These are phyloP conservation scores for Paraphaeosphaeria sporulosa DNA, from an alignment of 2,329 filamentous ascomycete species.

Conservation along the genomic window DNA sequence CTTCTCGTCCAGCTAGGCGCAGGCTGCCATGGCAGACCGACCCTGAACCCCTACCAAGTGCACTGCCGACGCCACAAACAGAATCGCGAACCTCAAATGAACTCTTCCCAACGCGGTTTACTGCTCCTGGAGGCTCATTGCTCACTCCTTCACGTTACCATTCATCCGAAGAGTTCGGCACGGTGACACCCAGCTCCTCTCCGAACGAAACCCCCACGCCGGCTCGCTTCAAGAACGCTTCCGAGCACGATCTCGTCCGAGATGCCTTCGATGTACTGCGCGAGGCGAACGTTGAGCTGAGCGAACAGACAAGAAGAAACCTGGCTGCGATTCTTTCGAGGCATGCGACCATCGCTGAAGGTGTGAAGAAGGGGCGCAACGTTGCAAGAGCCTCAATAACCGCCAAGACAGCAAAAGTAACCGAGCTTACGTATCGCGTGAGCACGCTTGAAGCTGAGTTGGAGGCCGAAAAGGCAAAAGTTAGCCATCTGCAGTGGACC, in stretches of 20 bases:
- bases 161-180: conserved; percentile 17
- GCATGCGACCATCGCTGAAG: conserved; percentile 66
- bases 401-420: conserved; percentile 69
- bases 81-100: conserved; percentile 18
- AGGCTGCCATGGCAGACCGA: conserved; percentile 51
- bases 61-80: conserved; percentile 41
- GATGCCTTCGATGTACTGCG: conserved; percentile 62
- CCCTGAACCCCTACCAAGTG: conserved; percentile 18
- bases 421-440: conserved; percentile 73
- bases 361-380: conserved; percentile 71
- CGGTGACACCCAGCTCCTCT: conserved; percentile 27
- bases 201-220: conserved; percentile 46
- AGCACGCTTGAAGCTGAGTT: conserved; percentile 62
- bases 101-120: conserved; percentile 22
- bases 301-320: conserved; percentile 19
- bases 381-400: conserved; percentile 68
- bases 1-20: conserved; percentile 31
- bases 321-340: conserved; percentile 43
- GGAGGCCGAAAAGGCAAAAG: conserved; percentile 59
- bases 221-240: conserved; percentile 35
- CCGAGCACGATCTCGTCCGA: conserved; percentile 28
- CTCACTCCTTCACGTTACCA: conserved; percentile 28
- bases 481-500: conserved; percentile 36
- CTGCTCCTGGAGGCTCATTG: conserved; percentile 15
- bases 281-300: conserved; percentile 51